These are phyloP conservation scores for Diaporthe velutina DNA, from an alignment of 2,329 filamentous ascomycete genomes.

Conservation along the genomic window DNA sequence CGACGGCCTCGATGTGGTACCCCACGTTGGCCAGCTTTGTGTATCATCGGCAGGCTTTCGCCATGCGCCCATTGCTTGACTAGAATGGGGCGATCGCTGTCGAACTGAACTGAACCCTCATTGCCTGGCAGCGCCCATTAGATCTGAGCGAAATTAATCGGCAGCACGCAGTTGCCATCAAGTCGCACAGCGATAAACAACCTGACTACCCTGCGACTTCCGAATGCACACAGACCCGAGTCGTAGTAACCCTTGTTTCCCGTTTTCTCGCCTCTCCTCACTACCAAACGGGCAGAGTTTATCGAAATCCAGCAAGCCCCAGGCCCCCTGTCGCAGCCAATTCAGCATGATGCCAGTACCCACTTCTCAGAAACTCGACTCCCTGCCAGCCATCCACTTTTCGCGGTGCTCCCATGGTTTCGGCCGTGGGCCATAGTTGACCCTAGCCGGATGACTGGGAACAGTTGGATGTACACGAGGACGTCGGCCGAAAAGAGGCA, in stretches of 20 bases:
- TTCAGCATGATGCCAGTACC: constrained; percentile 29
- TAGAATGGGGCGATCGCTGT: neutral
- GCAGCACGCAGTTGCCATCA: neutral
- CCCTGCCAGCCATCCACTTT: constrained; percentile 29
- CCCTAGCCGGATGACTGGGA: constrained; percentile 13
- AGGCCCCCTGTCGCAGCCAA: constrained; percentile 1
- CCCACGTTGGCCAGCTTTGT: neutral
- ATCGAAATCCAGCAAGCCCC: constrained; percentile 16
- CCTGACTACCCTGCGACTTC: neutral
- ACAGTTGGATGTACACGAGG: constrained; percentile 5
- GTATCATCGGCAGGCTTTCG: neutral
- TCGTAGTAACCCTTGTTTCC: neutral
- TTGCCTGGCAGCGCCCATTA: neutral
- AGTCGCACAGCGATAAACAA: neutral
- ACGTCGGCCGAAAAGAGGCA: constrained; percentile 29
- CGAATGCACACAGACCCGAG: neutral
- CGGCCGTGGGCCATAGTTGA: constrained; percentile 26
- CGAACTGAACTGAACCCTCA: neutral
- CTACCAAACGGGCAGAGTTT: constrained; percentile 26
- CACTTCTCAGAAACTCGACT: constrained; percentile 29
- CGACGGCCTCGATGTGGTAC: neutral
- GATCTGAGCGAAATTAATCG: neutral
- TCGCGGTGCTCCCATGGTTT: constrained; percentile 29
- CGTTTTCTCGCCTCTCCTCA: neutral
- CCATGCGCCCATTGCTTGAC: neutral